Conservation (phyloP, 768 basidiomycete species). For the Kwoniella dejecticola region DNA sequence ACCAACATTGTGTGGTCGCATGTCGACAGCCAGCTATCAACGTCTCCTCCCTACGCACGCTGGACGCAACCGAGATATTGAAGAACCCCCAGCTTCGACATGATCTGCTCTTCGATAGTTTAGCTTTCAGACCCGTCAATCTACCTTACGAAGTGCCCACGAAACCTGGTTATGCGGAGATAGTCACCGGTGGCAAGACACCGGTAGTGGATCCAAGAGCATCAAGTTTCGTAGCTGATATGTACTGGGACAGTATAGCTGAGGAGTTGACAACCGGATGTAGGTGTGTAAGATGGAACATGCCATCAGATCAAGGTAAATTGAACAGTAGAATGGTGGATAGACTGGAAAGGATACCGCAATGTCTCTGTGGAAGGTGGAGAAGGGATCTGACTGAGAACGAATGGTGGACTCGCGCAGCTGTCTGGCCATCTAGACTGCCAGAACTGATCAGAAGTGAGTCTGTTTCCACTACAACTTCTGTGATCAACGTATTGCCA, state of each 20-base stretch:
- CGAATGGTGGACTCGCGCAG: slow-evolving; percentile 35
- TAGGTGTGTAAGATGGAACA: slow-evolving; percentile 54
- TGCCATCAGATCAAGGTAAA: slow-evolving; percentile 13
- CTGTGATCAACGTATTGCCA: not conserved
- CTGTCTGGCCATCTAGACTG: slow-evolving; percentile 36
- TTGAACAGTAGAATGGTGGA: not conserved
- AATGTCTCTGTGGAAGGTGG: slow-evolving; percentile 45
- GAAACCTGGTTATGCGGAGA: slow-evolving; percentile 24
- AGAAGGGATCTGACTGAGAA: slow-evolving; percentile 28
- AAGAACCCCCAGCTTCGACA: slow-evolving; percentile 90
- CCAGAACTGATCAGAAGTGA: slow-evolving; percentile 45
- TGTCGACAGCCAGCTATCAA: slow-evolving; percentile 70
- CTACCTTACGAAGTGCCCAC: slow-evolving; percentile 31
- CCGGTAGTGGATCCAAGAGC: slow-evolving; percentile 18
- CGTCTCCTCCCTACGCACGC: slow-evolving; percentile 75
- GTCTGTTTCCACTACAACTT: slow-evolving; percentile 9
- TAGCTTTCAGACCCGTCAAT: slow-evolving; percentile 55
- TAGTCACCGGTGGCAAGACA: slow-evolving; percentile 39
- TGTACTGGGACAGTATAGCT: slow-evolving; percentile 80
- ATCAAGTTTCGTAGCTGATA: slow-evolving; percentile 64
- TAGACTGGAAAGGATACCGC: slow-evolving; percentile 18
- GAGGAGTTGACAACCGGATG: slow-evolving; percentile 79
- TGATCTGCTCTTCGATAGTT: slow-evolving; percentile 78
- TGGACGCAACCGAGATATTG: slow-evolving; percentile 81
- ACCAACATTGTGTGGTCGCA: slow-evolving; percentile 28